phyloP scores from a whole-genome alignment of 805 yeast genomes.

The Sugiyamaella mastotermitis region DNA sequence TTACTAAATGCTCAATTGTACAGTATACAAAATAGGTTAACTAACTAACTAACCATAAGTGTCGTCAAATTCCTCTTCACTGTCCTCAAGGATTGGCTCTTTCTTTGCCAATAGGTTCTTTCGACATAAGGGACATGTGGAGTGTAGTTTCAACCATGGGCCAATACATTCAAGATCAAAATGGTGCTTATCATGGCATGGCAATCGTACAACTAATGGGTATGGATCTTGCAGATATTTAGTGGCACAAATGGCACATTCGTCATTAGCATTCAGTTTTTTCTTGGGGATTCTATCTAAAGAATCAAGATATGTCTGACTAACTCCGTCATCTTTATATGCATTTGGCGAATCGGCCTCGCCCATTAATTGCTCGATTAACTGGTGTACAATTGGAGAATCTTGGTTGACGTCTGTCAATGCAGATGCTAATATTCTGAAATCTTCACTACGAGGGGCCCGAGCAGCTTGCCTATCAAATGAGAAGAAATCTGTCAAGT shows the following conservation, averaged over 20 bases:
- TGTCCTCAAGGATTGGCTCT: slow-evolving; percentile 28
- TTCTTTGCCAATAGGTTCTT: slow-evolving; percentile 55
- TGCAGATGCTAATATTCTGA: slow-evolving; percentile 8
- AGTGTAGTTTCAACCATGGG: slow-evolving; percentile 68
- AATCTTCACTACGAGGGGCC: slow-evolving; percentile 7
- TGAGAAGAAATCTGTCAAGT: slow-evolving; percentile 8
- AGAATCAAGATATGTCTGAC: slow-evolving; percentile 65
- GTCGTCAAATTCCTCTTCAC: slow-evolving; percentile 61
- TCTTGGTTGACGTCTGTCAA: slow-evolving; percentile 11
- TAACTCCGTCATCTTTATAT: slow-evolving; percentile 32
- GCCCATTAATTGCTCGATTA: slow-evolving; percentile 4
- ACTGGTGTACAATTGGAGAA: slow-evolving; percentile 14
- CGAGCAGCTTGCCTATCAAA: slow-evolving; percentile 1
- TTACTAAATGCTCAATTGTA: too few species aligned
- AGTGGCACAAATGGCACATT: slow-evolving; percentile 82
- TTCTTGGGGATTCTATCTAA: slow-evolving; percentile 61
- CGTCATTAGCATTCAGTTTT: slow-evolving; percentile 39
- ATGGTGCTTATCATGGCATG: slow-evolving; percentile 61
- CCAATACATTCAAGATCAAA: slow-evolving; percentile 88
- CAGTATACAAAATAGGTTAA: too few species aligned
- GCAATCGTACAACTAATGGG: slow-evolving; percentile 72
- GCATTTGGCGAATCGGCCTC: slow-evolving; percentile 2
- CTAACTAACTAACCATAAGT: slow-evolving; percentile 55
- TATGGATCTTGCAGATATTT: slow-evolving; percentile 64
- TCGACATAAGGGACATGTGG: slow-evolving; percentile 79